Base-by-base conservation (phyloP, 1,139 yeast species). In the Candida tetrigidarum region DNA sequence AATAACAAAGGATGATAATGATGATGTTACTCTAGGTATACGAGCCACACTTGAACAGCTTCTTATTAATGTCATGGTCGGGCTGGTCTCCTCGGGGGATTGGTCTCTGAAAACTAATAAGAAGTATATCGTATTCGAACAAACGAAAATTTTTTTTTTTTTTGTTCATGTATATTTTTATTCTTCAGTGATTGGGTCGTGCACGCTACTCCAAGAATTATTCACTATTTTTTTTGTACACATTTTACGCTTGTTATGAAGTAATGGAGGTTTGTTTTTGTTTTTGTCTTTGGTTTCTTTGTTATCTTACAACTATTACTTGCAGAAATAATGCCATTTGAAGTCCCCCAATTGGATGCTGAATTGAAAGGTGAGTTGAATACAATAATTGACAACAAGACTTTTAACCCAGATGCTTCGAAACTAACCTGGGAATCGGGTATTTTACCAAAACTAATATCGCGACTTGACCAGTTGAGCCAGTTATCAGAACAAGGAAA, bases 21-120 rank as follows among this genome's bases (percentile, higher is more conserved):
- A n/a, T n/a, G n/a, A n/a, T n/a, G n/a, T n/a, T n/a, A n/a, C 22
- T 27, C 48, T 42, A 29, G 45, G 48, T 15, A 46, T 26, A 29
- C 36, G 41, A 45, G 44, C 40, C 37, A 51, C 36, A 41, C 50
- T 47, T 15, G 46, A 39, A 38, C 50, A 45, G 39, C 48, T 50
- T 49, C 53, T 55, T 20, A 52, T 37, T 39, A 55, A 45, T 14
- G 52, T 42, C 52, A 47, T 48, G 39, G 18, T 35, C 22, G 37
- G 41, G 12, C 29, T 5, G 11, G 9, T 11, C 12, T 34, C n/a
- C 3, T 4, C n/a, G n/a, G n/a, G 19, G 29, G 16, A 6, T 28
- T 9, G 28, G n/a, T n/a, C n/a, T n/a, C n/a, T n/a, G n/a, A n/a
- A n/a, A n/a, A n/a, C n/a, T n/a, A n/a, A n/a, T n/a, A n/a, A n/a